phyloP scores from a whole-genome alignment of 164 flowering plant species.

The Liquidambar formosana region DNA sequence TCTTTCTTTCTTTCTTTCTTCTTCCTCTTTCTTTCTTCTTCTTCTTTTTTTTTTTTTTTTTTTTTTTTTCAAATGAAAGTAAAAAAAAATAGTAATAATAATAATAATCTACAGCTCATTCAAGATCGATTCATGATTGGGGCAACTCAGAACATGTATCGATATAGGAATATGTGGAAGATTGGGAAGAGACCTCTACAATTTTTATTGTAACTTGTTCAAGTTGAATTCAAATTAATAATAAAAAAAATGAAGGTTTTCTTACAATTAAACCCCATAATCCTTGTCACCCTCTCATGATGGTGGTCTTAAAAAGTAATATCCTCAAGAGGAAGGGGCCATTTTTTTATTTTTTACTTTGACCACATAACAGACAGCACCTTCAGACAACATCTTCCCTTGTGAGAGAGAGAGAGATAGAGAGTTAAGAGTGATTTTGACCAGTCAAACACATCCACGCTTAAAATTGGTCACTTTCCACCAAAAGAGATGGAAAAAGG shows the following conservation, averaged over 20 bases:
- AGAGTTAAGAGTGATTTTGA: neutral
- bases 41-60: no score
- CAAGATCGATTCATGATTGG: no score
- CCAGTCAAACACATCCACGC: neutral
- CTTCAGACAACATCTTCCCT: neutral
- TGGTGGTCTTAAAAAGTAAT: conserved; percentile 5
- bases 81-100: no score
- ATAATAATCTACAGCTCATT: no score
- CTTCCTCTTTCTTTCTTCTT: no score
- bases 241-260: neutral
- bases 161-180: no score
- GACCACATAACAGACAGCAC: conserved; percentile 8
- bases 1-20: no score
- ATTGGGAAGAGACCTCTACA: no score
- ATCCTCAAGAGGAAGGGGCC: conserved; percentile 3
- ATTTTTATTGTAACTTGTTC: no score
- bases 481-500: neutral
- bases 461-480: neutral
- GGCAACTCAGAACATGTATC: no score
- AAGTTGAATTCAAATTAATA: no score
- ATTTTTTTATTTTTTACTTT: conserved; percentile 19
- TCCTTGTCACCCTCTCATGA: conserved; percentile 24
- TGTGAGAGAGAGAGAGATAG: neutral
- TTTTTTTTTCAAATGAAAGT: no score
- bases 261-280: neutral